Evolutionary conservation across 306 rosid species (phyloP).

Genomic region (Pyrus pyrifolia): DNA sequence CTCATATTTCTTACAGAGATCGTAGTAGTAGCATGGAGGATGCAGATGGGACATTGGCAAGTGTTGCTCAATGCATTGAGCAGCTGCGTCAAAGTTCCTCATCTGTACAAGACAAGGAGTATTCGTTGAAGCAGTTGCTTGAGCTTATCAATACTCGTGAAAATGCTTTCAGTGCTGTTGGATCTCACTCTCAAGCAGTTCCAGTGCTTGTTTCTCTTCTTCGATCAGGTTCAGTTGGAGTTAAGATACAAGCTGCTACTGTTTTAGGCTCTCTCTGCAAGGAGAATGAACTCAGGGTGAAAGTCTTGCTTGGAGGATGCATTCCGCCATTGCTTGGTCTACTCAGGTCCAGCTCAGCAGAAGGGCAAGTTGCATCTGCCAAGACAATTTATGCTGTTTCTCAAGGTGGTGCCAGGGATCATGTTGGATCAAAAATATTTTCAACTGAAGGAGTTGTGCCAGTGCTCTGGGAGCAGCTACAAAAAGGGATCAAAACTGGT

Average conservation of each 20-base stretch:
- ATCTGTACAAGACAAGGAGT: slow-evolving; percentile 77
- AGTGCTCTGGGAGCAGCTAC: slow-evolving; percentile 82
- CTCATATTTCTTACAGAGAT: slow-evolving; percentile 55
- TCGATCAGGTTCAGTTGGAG: slow-evolving; percentile 82
- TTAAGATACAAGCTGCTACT: slow-evolving; percentile 95
- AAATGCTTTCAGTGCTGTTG: slow-evolving; percentile 97
- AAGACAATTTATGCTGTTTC: slow-evolving; percentile 95
- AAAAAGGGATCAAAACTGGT: slow-evolving; percentile 63
- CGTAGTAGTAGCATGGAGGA: slow-evolving; percentile 98
- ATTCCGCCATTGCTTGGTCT: slow-evolving; percentile 97
- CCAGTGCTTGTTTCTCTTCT: slow-evolving; percentile 99
- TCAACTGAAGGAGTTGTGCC: slow-evolving; percentile 99
- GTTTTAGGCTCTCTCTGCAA: slow-evolving; percentile 88
- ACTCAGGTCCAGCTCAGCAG: slow-evolving; percentile 83
- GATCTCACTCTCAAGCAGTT: slow-evolving; percentile 99
- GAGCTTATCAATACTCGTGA: slow-evolving; percentile 88
- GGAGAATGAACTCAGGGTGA: slow-evolving; percentile 94
- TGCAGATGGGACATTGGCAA: slow-evolving; percentile 96
- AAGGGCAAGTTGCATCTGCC: slow-evolving; percentile 91
- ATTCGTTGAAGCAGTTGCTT: slow-evolving; percentile 73
- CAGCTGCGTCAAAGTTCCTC: slow-evolving; percentile 87
- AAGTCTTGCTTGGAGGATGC: slow-evolving; percentile 98
- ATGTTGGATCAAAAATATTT: slow-evolving; percentile 92
- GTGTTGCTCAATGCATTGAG: slow-evolving; percentile 99
- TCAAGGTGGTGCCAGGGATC: slow-evolving; percentile 91